A percentile compares a stretch with the other conserved stretches of the same genome.
These are phyloP conservation scores for Boletellus ananas DNA, from an alignment of 768 basidiomycete genomes.

Conservation along the genomic window DNA sequence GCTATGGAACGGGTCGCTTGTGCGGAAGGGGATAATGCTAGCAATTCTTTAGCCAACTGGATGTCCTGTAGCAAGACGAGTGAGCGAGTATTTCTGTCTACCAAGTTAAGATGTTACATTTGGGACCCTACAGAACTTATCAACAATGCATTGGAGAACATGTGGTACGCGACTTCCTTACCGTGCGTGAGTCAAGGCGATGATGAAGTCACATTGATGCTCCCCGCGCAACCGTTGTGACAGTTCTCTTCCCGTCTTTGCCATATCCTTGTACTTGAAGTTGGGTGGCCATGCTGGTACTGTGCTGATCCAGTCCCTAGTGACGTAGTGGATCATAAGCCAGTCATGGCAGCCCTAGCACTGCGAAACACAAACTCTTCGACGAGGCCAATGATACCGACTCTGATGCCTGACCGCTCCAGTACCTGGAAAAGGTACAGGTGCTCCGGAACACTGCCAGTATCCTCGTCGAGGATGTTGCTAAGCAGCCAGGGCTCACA, in stretches of 20 bases:
- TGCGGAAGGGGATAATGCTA: constrained; percentile 54
- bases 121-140: constrained; percentile 21
- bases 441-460: constrained; percentile 56
- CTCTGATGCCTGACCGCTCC: constrained; percentile 63
- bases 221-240: constrained; percentile 70
- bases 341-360: background rate
- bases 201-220: constrained; percentile 72
- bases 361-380: constrained; percentile 55
- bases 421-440: constrained; percentile 62
- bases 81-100: constrained; percentile 9
- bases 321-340: background rate
- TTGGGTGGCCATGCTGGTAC: constrained; percentile 81
- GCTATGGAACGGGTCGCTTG: constrained; percentile 43
- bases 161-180: constrained; percentile 25
- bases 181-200: constrained; percentile 85
- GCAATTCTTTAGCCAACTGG: constrained; percentile 59
- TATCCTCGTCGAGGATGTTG: constrained; percentile 74
- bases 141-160: background rate
- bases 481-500: constrained; percentile 83
- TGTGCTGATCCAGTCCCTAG: constrained; percentile 86
- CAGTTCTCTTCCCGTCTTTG: constrained; percentile 62
- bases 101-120: constrained; percentile 22
- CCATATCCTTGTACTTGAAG: constrained; percentile 77
- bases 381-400: constrained; percentile 84
- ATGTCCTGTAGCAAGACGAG: constrained; percentile 51